phyloP scores from a whole-genome alignment of 352 stramenopile genomes.

The Globisporangium lucens region DNA sequence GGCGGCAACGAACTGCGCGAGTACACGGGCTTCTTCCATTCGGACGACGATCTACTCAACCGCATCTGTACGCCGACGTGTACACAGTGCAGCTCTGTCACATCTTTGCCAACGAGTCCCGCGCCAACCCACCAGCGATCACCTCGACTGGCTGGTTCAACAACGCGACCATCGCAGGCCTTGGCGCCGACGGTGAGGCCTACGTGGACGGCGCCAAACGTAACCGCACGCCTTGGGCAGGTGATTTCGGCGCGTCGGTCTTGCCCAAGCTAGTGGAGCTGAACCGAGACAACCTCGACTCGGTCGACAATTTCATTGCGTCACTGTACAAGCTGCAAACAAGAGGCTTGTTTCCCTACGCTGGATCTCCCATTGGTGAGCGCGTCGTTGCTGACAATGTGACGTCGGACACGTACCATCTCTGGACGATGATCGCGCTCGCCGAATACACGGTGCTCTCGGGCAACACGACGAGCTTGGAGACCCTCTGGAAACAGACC shows the following conservation, averaged over 20 bases:
- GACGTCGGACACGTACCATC: slow-evolving; percentile 39
- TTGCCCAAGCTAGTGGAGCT: slow-evolving; percentile 26
- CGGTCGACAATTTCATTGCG: slow-evolving; percentile 25
- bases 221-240: slow-evolving; percentile 21
- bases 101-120: slow-evolving; percentile 32
- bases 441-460: slow-evolving; percentile 28
- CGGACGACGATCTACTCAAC: slow-evolving; percentile 38
- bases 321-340: slow-evolving; percentile 17
- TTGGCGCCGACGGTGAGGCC: background rate
- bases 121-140: background rate
- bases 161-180: background rate
- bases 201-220: slow-evolving; percentile 2
- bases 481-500: slow-evolving; percentile 4
- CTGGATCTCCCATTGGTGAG: background rate
- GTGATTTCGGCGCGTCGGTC: slow-evolving; percentile 29
- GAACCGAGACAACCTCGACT: slow-evolving; percentile 34
- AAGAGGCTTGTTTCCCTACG: background rate
- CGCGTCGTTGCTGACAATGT: slow-evolving; percentile 8
- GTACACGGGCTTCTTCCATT: slow-evolving; percentile 35
- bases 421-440: slow-evolving; percentile 38
- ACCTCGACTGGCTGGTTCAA: background rate
- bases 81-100: slow-evolving; percentile 39
- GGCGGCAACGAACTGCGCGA: background rate
- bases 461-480: slow-evolving; percentile 20
- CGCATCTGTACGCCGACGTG: slow-evolving; percentile 36